Percentiles rank a stretch among this genome's conserved stretches.
Evolutionary conservation across 257 asterid genomes (phyloP).

Genomic region (Gynochthodes officinalis): DNA sequence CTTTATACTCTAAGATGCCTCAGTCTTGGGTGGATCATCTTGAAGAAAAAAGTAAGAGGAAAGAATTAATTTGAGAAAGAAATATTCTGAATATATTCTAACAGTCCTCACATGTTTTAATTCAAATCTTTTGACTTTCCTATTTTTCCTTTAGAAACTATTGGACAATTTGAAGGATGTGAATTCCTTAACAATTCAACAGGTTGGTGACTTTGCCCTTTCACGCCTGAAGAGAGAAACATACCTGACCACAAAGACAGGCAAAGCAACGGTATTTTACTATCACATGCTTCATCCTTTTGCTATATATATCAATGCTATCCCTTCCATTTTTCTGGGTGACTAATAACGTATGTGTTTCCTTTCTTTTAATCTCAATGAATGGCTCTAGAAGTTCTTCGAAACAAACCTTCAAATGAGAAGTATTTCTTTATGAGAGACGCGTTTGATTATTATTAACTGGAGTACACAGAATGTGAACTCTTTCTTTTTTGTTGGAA

Average conservation of each 20-base stretch:
- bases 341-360: slow-evolving; percentile 1
- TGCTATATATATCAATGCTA: slow-evolving; percentile 11
- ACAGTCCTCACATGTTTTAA: slow-evolving; percentile 1
- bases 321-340: slow-evolving; percentile 14
- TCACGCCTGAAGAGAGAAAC: slow-evolving; percentile 81
- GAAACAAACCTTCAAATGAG: slow-evolving; percentile 81
- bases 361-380: slow-evolving; percentile 76
- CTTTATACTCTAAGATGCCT: no score
- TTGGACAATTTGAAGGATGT: not conserved
- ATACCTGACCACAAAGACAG: slow-evolving; percentile 71
- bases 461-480: not conserved
- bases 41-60: no score
- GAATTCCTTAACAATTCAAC: slow-evolving; percentile 17
- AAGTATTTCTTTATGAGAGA: slow-evolving; percentile 43
- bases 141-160: slow-evolving; percentile 5
- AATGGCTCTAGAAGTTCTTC: slow-evolving; percentile 99
- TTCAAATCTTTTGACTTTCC: slow-evolving; percentile 13
- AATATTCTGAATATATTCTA: no score
- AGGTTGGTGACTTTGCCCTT: slow-evolving; percentile 97
- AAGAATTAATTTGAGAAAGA: no score
- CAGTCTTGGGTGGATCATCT: no score
- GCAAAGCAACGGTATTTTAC: slow-evolving; percentile 84
- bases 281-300: slow-evolving; percentile 6
- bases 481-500: slow-evolving; percentile 20
- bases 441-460: not conserved